A percentile compares a stretch with the other conserved stretches of the same genome.
These are phyloP conservation scores for Talaromyces thailandensis DNA, from an alignment of 495 filamentous ascomycete species.

Conservation along the genomic window DNA sequence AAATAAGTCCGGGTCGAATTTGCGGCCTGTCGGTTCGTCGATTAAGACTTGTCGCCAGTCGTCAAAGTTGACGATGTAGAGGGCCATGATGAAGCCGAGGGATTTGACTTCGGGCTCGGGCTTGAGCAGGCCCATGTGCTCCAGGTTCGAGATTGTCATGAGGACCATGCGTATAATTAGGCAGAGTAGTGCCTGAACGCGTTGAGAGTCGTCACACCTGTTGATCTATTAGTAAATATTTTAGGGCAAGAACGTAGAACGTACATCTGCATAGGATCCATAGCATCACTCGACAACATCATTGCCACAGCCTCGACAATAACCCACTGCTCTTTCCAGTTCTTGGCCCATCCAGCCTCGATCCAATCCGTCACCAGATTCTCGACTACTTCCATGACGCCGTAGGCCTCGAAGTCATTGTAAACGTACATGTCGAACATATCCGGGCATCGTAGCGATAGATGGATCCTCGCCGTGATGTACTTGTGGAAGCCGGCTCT, in stretches of 20 bases:
- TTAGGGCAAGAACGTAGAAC: neutral
- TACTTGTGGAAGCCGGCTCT: conserved; percentile 18
- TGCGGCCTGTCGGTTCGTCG: neutral
- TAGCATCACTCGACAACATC: conserved; percentile 10
- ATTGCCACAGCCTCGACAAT: conserved; percentile 23
- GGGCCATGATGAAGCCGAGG: conserved; percentile 19
- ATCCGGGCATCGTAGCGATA: conserved; percentile 25
- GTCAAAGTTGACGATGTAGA: conserved; percentile 9
- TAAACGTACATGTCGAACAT: conserved; percentile 30
- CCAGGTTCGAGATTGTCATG: conserved; percentile 18
- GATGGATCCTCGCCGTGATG: neutral
- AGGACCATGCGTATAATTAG: conserved; percentile 23
- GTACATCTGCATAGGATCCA: conserved; percentile 10
- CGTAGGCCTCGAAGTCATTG: conserved; percentile 29
- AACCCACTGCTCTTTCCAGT: conserved; percentile 23
- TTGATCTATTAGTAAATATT: neutral
- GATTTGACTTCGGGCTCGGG: conserved; percentile 24
- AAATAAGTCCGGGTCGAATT: conserved; percentile 9
- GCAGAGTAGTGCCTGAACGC: conserved; percentile 6
- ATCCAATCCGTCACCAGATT: conserved; percentile 32
- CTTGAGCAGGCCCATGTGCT: conserved; percentile 16
- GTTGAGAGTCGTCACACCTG: conserved; percentile 18
- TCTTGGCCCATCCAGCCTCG: conserved; percentile 12
- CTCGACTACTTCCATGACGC: conserved; percentile 27
- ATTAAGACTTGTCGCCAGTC: neutral